These are phyloP conservation scores for Stygiomarasmius scandens DNA, from an alignment of 1,284 basidiomycete species.

Conservation along the genomic window DNA sequence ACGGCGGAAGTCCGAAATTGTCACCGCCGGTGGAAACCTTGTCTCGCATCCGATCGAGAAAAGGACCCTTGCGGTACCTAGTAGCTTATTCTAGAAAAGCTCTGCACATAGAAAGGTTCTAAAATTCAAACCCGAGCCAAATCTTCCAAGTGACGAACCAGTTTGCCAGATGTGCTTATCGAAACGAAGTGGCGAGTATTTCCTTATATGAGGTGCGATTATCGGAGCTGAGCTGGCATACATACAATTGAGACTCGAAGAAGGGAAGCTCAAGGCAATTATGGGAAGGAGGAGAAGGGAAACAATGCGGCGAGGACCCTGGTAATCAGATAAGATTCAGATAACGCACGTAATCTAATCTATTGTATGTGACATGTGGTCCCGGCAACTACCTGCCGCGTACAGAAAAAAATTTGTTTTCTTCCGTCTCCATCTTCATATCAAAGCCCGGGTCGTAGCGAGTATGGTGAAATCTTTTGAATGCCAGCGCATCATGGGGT, in stretches of 20 bases:
- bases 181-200: not conserved
- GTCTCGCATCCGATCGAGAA: no score
- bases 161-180: not conserved
- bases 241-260: not conserved
- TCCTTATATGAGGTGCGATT: not conserved
- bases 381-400: not conserved
- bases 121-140: not conserved
- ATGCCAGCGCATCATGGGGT: no score
- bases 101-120: no score
- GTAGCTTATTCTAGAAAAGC: no score
- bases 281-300: not conserved
- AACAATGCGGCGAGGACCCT: not conserved
- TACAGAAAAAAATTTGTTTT: no score
- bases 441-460: no score
- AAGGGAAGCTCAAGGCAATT: not conserved
- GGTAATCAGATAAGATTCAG: constrained; percentile 8
- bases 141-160: not conserved
- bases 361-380: not conserved
- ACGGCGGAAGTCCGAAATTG: no score
- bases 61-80: no score
- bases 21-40: no score
- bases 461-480: no score
- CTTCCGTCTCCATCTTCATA: no score
- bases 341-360: not conserved
- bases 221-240: not conserved